Evolutionary conservation across 129 eudicot genomes (phyloP).

Genomic region (Glebionis coronaria): DNA sequence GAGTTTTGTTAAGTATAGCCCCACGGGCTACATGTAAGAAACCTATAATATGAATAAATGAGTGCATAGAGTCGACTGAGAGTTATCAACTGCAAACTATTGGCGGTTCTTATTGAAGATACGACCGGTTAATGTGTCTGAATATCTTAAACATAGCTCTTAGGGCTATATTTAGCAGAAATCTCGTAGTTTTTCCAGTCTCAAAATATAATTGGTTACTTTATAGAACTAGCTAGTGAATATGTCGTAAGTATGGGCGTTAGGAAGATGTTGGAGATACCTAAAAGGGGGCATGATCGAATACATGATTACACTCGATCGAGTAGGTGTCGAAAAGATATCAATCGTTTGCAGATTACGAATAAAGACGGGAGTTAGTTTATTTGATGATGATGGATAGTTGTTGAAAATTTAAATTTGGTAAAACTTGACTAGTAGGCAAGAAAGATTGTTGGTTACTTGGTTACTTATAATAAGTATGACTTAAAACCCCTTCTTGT

Average conservation of each 20-base stretch:
- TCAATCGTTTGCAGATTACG: not conserved
- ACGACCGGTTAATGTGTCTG: too few species aligned
- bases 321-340: slow-evolving; percentile 12
- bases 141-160: too few species aligned
- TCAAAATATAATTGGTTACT: not conserved
- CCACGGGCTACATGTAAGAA: too few species aligned
- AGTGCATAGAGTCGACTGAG: too few species aligned
- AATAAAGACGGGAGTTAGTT: slow-evolving; percentile 15
- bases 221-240: not conserved
- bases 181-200: not conserved
- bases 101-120: too few species aligned
- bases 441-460: slow-evolving; percentile 9
- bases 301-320: not conserved
- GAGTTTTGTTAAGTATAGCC: too few species aligned
- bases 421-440: slow-evolving; percentile 19
- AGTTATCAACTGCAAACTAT: too few species aligned
- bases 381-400: slow-evolving; percentile 24
- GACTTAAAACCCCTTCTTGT: slow-evolving; percentile 6
- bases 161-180: too few species aligned
- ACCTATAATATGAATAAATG: too few species aligned
- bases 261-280: not conserved
- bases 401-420: slow-evolving; percentile 13
- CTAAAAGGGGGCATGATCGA: slow-evolving; percentile 5
- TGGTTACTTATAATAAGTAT: not conserved
- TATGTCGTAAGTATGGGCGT: not conserved